Base-by-base conservation (phyloP, 441 rosid genomes). In the Raphanus hybrid region DNA sequence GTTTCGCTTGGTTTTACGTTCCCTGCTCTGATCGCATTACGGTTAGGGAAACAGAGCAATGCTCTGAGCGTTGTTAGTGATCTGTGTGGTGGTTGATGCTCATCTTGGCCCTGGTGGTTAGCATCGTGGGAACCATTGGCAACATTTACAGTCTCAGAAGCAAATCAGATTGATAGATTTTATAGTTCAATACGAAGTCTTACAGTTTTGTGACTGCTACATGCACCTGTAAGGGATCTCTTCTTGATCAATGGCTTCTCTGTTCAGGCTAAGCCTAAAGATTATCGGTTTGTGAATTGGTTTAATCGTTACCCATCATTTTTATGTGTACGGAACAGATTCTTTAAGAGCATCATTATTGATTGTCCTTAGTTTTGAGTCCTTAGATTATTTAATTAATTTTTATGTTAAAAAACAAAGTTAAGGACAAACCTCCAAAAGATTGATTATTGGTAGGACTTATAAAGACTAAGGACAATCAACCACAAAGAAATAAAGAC, bases 1-100 rank as follows among this genome's bases (percentile, higher is more conserved):
- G 95, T 95, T 45, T 91, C 99, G 39, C 39, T 95, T 69, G 99
- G 98, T 63, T 95, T 92, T 74, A 95, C 86, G 20, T 95, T 95
- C 80, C 99, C 99, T 11, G 82, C 94, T 79, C 93, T 93, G 6
- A 75, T 95, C 78, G 92, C 98, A 0, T 70, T 95, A 80, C 86
- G 75, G 80, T 75, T 87, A 78, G 80, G 92, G 67, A 71, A 77
- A n/a, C 75, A 66, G 64, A 92, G 86, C n/a, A 86, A 75, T 59
- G 55, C 87, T 20, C 86, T 92, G 80, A 87, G 82, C 71, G 3
- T 23, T 2, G 82, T 78, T 43, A 91, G 76, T 88, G 64, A 79
- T 70, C 64, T 32, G 76, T 91, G 55, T 87, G 96, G 3, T 86
- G 90, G 91, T 63, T 82, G 75, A 91, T 94, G 97, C 80, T 94